These are phyloP conservation scores for Quercus lobata DNA, from an alignment of 331 rosid genomes.

Conservation along the genomic window DNA sequence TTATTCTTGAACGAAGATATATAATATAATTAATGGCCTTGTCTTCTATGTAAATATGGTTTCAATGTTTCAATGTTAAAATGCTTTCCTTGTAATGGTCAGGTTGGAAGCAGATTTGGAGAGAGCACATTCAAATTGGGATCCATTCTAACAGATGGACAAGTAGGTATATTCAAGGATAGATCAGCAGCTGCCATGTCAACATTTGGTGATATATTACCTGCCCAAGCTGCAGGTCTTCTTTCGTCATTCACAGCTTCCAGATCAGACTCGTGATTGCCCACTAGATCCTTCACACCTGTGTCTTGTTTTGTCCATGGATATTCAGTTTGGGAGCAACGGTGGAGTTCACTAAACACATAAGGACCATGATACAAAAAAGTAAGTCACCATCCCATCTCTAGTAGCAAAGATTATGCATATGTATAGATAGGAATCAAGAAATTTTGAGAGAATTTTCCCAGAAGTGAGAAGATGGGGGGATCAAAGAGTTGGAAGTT, in stretches of 20 bases:
- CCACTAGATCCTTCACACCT: background rate
- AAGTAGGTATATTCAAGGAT: conserved; percentile 89
- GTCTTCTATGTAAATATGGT: background rate
- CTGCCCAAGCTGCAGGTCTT: conserved; percentile 91
- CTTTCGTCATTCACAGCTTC: conserved; percentile 87
- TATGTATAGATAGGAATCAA: background rate
- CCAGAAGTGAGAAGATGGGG: background rate
- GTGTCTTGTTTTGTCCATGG: background rate
- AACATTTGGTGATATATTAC: conserved; percentile 83
- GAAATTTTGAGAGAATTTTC: background rate
- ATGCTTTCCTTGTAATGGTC: conserved; percentile 10
- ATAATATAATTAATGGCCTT: background rate
- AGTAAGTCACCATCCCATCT: background rate
- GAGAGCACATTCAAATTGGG: conserved; percentile 92
- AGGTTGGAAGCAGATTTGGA: conserved; percentile 89
- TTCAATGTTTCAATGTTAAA: background rate
- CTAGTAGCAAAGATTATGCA: background rate
- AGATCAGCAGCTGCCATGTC: conserved; percentile 90
- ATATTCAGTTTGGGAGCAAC: background rate
- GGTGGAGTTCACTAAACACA: background rate
- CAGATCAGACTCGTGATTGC: conserved; percentile 67
- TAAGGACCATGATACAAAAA: background rate
- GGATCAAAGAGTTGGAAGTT: background rate
- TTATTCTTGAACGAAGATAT: background rate
- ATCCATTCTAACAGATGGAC: conserved; percentile 79